Evolutionary conservation across 306 rosid species (phyloP), one percentile per base, ranked within the genome.

Genomic region (Prunus dulcis): DNA sequence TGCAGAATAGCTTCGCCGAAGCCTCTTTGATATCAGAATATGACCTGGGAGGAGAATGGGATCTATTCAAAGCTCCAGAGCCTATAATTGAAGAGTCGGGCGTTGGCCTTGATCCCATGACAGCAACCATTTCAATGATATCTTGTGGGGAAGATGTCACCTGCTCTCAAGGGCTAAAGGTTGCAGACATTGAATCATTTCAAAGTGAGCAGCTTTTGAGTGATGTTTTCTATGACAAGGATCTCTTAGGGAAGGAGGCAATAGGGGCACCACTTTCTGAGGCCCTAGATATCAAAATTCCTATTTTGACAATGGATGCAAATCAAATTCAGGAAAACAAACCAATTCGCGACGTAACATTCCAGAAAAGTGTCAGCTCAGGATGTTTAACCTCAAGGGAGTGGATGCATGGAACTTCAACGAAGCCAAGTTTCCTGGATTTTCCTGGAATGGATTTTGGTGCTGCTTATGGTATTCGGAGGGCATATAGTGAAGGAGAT

Each of bases 11-110:
- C 86, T 66, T 86, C 78, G 55, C 83, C 72, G 89, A 85, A 60
- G 74, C 80, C 65, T 90, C 93, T 76, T 85, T 78, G 77, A 85
- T 96, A 73, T 87, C 84, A 4, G 98, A 96, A 61, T 95, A 88
- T 81, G 97, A 92, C 84, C 81, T 88, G 84, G 97, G 93, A 69
- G 96, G 86, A 55, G 98, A 96, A 75, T 97, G 99, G 45, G 99
- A 96, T 82, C 88, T 96, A 52, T 96, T 96, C 83, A 90, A 91
- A 81, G 99, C 99, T 61, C 99, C 99, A 1, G 96, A 92, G 81
- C 96, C 87, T 0, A 87, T 95, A 52, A 70, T 91, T 14, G 97
- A 89, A 84, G 99, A 95, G 56, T 85, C 88, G 2, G 53, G 73
- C 49, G 66, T 81, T 76, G 82, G 87, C 80, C 71, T 87, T 34